Base-by-base conservation (phyloP, 2,329 filamentous ascomycete species). In the Diaporthe sp. region DNA sequence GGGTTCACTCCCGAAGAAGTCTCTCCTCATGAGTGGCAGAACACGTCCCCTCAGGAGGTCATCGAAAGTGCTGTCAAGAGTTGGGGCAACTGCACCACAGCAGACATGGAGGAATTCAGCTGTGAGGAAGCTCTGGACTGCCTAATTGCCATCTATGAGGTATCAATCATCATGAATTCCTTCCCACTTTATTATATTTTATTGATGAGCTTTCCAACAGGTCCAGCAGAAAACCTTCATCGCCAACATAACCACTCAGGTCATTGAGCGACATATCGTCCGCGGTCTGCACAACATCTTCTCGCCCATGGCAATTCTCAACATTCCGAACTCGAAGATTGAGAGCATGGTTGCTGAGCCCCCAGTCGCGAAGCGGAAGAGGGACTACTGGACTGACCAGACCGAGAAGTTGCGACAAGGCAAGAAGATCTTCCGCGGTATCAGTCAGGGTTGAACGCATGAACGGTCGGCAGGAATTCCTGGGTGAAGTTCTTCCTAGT, bases 61-160 rank as follows among this genome's bases (percentile, higher is more conserved):
- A 7, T 56, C 22, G 4, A 25, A 8, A 44, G 1, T 15, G 22
- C 25, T 7, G 25, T 73, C 1, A 0, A 10, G 7, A 25, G 17
- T 12, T 74, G 72, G 68, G 42, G 27, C 30, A n/a, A 44, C 0
- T 30, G 22, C 0, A 12, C 35, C 12, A 56, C 30, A 1, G 25
- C 68, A 19, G 59, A 74, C 59, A 74, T 74, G 59, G 73, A 71
- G 12, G 39, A 68, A 1, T 71, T 71, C 50, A 53, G 58, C 10
- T 66, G 56, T 13, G 56, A 71, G 30, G 68, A 74, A 19, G 68
- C 73, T 0, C 9, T 74, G 4, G 73, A 71, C 10, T 68, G 68
- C 25, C 4, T 74, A 25, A 27, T 74, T 15, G 73, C 73, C 39
- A 66, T 74, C 3, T 74, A 74, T 22, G 9, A 74, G 69, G 73